phyloP scores from a whole-genome alignment of 305 asterid species.

The Solanum hybrid region DNA sequence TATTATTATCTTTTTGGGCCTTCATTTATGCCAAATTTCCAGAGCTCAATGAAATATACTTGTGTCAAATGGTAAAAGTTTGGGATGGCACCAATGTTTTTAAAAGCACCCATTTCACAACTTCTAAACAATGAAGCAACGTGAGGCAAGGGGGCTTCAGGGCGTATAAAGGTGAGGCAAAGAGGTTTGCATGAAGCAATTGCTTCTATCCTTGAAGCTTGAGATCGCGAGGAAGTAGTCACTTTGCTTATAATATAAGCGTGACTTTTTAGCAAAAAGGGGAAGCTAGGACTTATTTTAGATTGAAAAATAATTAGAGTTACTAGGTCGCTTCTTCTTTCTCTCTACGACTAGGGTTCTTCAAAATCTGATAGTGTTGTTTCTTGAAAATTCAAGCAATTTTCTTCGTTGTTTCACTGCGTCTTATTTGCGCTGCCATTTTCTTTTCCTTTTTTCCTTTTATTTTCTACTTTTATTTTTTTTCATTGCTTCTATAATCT shows the following conservation, averaged over 20 bases:
- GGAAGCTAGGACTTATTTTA: background rate
- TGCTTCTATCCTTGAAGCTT: background rate
- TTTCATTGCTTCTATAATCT: background rate
- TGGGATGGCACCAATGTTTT: background rate
- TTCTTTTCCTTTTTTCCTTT: background rate
- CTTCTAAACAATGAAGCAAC: background rate
- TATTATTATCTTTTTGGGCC: background rate
- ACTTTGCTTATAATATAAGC: background rate
- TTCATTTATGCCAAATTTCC: background rate
- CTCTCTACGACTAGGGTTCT: background rate
- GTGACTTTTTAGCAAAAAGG: background rate
- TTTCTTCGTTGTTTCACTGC: background rate
- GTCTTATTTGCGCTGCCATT: background rate
- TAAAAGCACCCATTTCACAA: background rate
- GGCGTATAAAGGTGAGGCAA: background rate
- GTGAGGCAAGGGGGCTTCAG: background rate
- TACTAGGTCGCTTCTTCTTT: background rate
- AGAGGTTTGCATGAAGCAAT: background rate
- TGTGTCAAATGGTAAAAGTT: background rate
- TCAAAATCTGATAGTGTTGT: background rate
- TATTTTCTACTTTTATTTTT: background rate
- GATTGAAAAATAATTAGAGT: background rate
- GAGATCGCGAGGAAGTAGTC: background rate
- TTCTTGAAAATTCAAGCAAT: background rate
- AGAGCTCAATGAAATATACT: background rate